Evolutionary conservation across 1,284 basidiomycete species (phyloP).

Genomic region (Pyrrhoderma noxium): DNA sequence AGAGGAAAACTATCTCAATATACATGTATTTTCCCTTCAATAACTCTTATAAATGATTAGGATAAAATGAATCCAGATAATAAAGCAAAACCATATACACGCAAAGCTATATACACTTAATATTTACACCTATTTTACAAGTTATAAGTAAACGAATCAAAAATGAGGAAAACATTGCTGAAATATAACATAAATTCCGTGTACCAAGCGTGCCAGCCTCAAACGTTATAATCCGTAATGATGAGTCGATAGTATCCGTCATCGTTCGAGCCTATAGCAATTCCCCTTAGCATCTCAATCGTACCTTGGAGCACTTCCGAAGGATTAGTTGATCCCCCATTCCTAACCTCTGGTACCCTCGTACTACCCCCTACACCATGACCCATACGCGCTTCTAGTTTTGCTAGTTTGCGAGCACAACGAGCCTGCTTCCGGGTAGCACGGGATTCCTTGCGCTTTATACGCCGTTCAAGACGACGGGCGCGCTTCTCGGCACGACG

Average conservation of each 20-base stretch:
- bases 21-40: no score
- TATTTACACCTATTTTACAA: no score
- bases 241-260: conserved; percentile 17
- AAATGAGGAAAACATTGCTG: no score
- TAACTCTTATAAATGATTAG: no score
- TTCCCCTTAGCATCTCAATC: background rate
- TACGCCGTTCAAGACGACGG: background rate
- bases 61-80: no score
- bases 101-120: no score
- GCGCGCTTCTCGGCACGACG: background rate
- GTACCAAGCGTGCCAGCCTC: background rate
- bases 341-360: background rate
- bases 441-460: background rate
- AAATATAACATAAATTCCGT: no score
- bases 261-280: background rate
- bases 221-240: conserved; percentile 3
- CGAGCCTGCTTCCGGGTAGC: background rate
- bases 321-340: background rate
- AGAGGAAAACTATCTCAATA: no score
- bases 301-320: background rate
- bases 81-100: no score
- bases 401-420: background rate
- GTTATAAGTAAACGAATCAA: no score
- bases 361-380: background rate
- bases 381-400: background rate